Base-by-base conservation (phyloP, 2,329 filamentous ascomycete genomes). In the Chaetothyriales sp. region DNA sequence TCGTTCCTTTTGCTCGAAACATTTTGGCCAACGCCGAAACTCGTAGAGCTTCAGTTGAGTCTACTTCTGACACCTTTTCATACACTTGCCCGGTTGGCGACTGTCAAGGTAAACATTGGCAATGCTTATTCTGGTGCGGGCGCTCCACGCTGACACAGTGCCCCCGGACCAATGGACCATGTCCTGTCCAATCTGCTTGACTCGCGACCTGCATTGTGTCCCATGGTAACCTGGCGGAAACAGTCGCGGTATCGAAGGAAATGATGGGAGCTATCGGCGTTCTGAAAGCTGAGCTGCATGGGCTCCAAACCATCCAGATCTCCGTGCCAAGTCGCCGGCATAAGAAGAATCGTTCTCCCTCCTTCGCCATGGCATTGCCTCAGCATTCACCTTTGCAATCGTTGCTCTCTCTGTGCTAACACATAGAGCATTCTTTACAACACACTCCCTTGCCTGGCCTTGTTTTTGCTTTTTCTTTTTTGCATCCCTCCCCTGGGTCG, bases 301-400 rank as follows among this genome's bases (percentile, higher is more conserved):
- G 22, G 18, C 18, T 32, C 45, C 45, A 20, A 18, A 20, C 26
- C 32, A 10, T 18, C 45, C 20, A 18, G 20, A 28, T 26, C 18
- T 8, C 26, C 20, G 20, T 26, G 26, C 45, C 26, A 18, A 26
- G 20, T 26, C 28, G 45, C 45, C 20, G 15, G 8, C 45, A 28
- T 47, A 26, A 26, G 22, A 47, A 47, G 18, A 47, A 9, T 47
- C 4, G 8, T 28, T 57, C 46, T 39, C 53, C 55, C 46, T 48
- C 50, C 57, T 50, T 56, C 59, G 55, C 55, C 53, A 52, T 50
- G 51, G 51, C 50, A 54, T 53, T 59, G 52, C 53, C 53, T 53
- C 53, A 57, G 55, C 55, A 58, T 61, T 60, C 56, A 51, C 52
- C 52, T 57, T 56, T 49, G 50, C 51, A 50, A 47, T 43, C 18